Percentiles rank a stretch among this genome's conserved stretches.
phyloP scores from a whole-genome alignment of 1,284 basidiomycete species.

The Trichosporon inkin region DNA sequence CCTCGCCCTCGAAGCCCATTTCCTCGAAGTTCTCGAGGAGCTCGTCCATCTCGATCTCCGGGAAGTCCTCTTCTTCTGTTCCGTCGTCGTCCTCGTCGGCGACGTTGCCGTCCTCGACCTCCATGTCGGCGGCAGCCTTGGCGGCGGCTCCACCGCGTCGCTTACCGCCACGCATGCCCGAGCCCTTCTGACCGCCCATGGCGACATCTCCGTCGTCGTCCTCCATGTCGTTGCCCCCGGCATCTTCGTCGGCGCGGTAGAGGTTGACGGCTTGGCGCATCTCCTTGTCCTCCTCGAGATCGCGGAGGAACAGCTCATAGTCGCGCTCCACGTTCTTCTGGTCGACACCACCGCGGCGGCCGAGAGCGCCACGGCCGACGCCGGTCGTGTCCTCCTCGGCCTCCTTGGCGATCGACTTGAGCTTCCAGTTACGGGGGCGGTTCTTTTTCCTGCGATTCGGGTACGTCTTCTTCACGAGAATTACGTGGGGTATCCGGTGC shows the following conservation, averaged over 20 bases:
- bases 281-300: constrained; percentile 95
- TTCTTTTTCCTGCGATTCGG: constrained; percentile 90
- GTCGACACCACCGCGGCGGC: constrained; percentile 83
- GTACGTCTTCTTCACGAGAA: constrained; percentile 93
- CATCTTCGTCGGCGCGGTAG: constrained; percentile 61
- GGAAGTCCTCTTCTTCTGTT: constrained; percentile 86
- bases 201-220: constrained; percentile 45
- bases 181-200: constrained; percentile 50
- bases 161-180: constrained; percentile 56
- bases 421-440: constrained; percentile 77
- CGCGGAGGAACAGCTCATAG: constrained; percentile 92
- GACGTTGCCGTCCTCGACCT: constrained; percentile 48
- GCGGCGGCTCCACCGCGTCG: constrained; percentile 39
- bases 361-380: constrained; percentile 74
- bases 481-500: constrained; percentile 80
- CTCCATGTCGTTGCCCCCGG: constrained; percentile 33
- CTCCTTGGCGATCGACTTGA: constrained; percentile 92
- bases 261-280: constrained; percentile 83
- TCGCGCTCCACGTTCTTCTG: constrained; percentile 92
- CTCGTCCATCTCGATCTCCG: constrained; percentile 80
- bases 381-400: constrained; percentile 63
- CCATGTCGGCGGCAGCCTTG: constrained; percentile 65
- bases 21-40: constrained; percentile 85
- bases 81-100: constrained; percentile 57
- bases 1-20: constrained; percentile 46